These are phyloP conservation scores for Fomitiporia mediterranea DNA, from an alignment of 1,284 basidiomycete genomes.

Conservation along the genomic window DNA sequence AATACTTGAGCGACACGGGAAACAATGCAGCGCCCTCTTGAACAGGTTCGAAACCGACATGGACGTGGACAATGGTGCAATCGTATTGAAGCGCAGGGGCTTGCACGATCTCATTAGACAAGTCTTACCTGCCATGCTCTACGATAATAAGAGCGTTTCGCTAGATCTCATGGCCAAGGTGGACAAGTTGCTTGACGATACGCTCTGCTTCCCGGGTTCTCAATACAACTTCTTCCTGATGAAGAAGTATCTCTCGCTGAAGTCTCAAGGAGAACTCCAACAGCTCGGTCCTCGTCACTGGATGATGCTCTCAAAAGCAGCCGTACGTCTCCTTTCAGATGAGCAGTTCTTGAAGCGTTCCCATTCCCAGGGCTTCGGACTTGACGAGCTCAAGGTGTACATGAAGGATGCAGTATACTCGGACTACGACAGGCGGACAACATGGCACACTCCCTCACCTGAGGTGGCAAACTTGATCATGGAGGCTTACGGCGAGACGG, in stretches of 20 bases:
- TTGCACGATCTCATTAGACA: neutral
- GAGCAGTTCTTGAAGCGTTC: neutral
- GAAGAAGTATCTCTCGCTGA: conserved; percentile 29
- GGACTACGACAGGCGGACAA: neutral
- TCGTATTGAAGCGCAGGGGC: neutral
- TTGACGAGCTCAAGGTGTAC: conserved; percentile 7
- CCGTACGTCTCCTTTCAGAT: neutral
- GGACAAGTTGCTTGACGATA: neutral
- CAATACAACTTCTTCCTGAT: conserved; percentile 20
- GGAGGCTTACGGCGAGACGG: neutral
- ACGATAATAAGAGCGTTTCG: neutral
- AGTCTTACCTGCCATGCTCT: neutral
- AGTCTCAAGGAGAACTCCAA: conserved; percentile 22
- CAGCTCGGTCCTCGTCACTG: conserved; percentile 29
- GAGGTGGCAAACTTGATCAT: neutral
- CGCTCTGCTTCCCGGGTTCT: neutral
- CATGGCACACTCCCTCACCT: neutral
- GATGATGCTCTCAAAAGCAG: conserved; percentile 26
- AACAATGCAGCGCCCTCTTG: neutral
- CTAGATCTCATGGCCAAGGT: neutral
- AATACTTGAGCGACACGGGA: conserved; percentile 3
- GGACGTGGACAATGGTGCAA: neutral
- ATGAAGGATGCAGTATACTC: conserved; percentile 1
- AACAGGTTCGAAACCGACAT: neutral
- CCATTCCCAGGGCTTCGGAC: neutral